These are phyloP conservation scores for Nadsonia starkeyi-henricii DNA, from an alignment of 1,139 yeast genomes.

Conservation along the genomic window DNA sequence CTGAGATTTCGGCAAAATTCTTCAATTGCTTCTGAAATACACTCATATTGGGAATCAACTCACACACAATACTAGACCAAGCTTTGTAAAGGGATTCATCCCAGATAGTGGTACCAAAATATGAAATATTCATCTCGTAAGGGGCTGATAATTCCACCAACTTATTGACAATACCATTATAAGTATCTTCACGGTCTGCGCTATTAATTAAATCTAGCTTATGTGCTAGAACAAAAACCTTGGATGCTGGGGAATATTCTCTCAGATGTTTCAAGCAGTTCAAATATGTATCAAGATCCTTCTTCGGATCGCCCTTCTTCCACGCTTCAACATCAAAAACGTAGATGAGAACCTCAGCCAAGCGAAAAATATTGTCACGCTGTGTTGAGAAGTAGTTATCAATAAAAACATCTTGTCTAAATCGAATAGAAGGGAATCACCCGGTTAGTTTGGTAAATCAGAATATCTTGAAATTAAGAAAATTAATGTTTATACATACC, in stretches of 20 bases:
- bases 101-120: conserved; percentile 96
- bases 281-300: conserved; percentile 84
- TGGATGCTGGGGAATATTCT: conserved; percentile 81
- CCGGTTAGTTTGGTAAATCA: neutral
- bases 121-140: conserved; percentile 65
- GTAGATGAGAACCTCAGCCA: conserved; percentile 94
- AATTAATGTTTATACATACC: too few relatives aligned
- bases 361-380: conserved; percentile 81
- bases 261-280: conserved; percentile 70
- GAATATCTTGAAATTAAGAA: too few relatives aligned
- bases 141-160: conserved; percentile 65
- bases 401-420: conserved; percentile 80
- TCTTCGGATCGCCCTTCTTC: conserved; percentile 45
- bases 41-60: conserved; percentile 84
- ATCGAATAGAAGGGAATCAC: neutral
- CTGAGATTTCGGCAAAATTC: conserved; percentile 59
- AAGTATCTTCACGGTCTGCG: conserved; percentile 73
- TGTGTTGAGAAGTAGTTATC: conserved; percentile 83
- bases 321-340: conserved; percentile 93
- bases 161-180: conserved; percentile 71
- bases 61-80: conserved; percentile 93
- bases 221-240: conserved; percentile 81
- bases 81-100: conserved; percentile 93
- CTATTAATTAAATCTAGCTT: conserved; percentile 92
- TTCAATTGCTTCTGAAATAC: conserved; percentile 63